phyloP scores from a whole-genome alignment of 805 yeast species.

The Kodamaea neixiangensis region DNA sequence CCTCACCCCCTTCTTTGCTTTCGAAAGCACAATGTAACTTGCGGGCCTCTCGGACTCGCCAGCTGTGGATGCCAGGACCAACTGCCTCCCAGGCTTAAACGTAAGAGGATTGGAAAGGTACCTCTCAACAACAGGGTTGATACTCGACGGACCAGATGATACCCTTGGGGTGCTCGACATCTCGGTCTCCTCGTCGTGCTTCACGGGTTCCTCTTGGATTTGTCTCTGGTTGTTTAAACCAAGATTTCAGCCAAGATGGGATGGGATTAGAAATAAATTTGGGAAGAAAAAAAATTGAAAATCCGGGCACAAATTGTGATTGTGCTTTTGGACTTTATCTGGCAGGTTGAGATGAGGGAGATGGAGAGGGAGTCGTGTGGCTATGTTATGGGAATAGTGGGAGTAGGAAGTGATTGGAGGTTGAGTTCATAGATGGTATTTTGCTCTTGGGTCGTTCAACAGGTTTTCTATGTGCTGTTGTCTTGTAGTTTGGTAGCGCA shows the following conservation, averaged over 20 bases:
- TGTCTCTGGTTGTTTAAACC: background rate
- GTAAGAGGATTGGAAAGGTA: slow-evolving; percentile 60
- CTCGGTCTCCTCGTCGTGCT: background rate
- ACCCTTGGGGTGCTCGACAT: slow-evolving; percentile 4
- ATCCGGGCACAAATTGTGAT: background rate
- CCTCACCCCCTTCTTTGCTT: background rate
- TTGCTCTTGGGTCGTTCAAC: too few relatives aligned
- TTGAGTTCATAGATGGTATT: too few relatives aligned
- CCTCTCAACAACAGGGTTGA: slow-evolving; percentile 62
- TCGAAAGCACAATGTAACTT: slow-evolving; percentile 47
- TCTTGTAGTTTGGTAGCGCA: too few relatives aligned
- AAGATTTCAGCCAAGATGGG: slow-evolving; percentile 6
- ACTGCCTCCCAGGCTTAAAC: slow-evolving; percentile 59
- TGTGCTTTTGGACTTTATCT: background rate
- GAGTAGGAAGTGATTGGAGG: too few relatives aligned
- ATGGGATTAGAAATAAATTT: slow-evolving; percentile 7
- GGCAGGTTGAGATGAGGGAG: background rate
- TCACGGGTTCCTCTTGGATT: background rate
- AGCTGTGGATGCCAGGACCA: slow-evolving; percentile 40
- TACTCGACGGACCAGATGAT: slow-evolving; percentile 8
- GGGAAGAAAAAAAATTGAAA: slow-evolving; percentile 1
- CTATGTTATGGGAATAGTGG: background rate
- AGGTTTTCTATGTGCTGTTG: too few relatives aligned
- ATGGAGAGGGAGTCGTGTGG: background rate
- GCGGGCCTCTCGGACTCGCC: slow-evolving; percentile 42